Conservation (phyloP, 73 alveolate species). For the Effrenium voratum region DNA sequence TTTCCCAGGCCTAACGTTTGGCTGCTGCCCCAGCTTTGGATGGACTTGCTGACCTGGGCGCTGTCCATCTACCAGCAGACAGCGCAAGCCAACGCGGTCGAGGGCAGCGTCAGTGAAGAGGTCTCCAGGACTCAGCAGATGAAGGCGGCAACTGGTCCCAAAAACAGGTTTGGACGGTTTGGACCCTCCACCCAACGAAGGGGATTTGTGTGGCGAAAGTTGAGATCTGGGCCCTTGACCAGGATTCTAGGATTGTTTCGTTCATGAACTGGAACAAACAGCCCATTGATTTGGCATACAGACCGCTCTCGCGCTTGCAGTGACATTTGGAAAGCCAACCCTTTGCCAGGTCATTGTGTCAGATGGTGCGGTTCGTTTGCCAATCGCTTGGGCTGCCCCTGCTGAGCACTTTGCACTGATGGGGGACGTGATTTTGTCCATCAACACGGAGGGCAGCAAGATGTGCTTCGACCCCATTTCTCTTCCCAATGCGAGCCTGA, state of each 20-base stretch:
- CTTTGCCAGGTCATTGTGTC: slow-evolving; percentile 19
- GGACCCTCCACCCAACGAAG: not conserved
- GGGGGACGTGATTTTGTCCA: slow-evolving; percentile 25
- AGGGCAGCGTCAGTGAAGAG: not conserved
- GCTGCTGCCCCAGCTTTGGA: slow-evolving; percentile 89
- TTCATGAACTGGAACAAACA: not conserved
- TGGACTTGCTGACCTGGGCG: slow-evolving; percentile 64
- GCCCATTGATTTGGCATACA: not conserved
- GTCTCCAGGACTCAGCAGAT: not conserved
- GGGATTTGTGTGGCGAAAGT: no score
- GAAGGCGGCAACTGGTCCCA: not conserved
- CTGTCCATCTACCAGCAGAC: slow-evolving; percentile 69
- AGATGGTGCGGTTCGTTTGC: slow-evolving; percentile 73
- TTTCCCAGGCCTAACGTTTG: slow-evolving; percentile 83
- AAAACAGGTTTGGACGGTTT: no score
- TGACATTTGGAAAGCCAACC: not conserved
- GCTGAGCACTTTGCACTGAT: slow-evolving; percentile 48
- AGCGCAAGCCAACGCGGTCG: slow-evolving; percentile 51
- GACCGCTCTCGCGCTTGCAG: not conserved
- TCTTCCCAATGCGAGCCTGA: slow-evolving; percentile 50
- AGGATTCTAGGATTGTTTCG: not conserved
- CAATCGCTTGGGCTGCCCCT: slow-evolving; percentile 54
- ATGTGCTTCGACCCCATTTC: slow-evolving; percentile 31
- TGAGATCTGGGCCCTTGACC: not conserved
- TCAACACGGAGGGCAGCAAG: slow-evolving; percentile 32